A percentile compares a stretch with the other conserved stretches of the same genome.
These are phyloP conservation scores for Hyphopichia khmerensis DNA, from an alignment of 1,139 yeast genomes.

Conservation along the genomic window DNA sequence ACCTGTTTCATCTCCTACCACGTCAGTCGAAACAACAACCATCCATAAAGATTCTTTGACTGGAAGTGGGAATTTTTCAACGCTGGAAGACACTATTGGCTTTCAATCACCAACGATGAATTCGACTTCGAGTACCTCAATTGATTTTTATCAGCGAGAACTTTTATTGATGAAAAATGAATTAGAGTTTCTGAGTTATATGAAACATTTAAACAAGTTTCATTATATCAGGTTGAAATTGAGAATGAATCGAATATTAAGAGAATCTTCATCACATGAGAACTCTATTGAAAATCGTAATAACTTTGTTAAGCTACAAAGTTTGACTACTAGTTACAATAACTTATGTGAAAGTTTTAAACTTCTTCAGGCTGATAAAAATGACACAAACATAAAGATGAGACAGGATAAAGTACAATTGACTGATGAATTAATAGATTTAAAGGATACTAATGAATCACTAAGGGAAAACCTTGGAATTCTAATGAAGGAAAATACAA, in stretches of 20 bases:
- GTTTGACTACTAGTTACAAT: neutral
- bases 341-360: constrained; percentile 5
- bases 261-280: constrained; percentile 12
- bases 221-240: constrained; percentile 40
- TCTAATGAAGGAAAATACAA: constrained; percentile 23
- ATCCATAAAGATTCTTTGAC: constrained; percentile 15
- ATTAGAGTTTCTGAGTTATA: constrained; percentile 57
- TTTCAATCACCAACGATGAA: neutral
- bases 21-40: constrained; percentile 22
- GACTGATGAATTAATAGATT: constrained; percentile 5
- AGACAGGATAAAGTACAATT: constrained; percentile 6
- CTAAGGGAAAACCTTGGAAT: constrained; percentile 22
- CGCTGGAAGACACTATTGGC: neutral
- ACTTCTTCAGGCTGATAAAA: constrained; percentile 10
- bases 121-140: constrained; percentile 19
- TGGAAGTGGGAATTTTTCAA: neutral
- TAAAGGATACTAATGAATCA: constrained; percentile 19
- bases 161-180: constrained; percentile 59
- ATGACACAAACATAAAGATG: constrained; percentile 7
- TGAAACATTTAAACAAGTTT: constrained; percentile 51
- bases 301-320: constrained; percentile 5
- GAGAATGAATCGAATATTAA: constrained; percentile 23
- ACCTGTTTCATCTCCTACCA: constrained; percentile 23
- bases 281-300: constrained; percentile 7
- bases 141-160: constrained; percentile 57